Conservation (phyloP, 2,329 filamentous ascomycete genomes). For the Epichloe scottii region DNA sequence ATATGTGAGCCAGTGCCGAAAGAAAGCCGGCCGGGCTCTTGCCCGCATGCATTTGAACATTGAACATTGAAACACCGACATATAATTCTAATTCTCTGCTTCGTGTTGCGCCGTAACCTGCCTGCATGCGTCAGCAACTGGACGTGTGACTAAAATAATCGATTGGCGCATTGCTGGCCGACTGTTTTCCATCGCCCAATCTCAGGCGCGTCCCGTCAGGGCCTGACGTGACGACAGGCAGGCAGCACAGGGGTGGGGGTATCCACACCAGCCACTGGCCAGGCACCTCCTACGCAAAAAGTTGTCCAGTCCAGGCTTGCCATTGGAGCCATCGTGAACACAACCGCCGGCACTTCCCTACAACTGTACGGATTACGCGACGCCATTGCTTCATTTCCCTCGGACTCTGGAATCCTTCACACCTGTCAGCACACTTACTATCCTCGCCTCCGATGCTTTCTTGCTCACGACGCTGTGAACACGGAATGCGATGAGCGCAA, state of each 20-base stretch:
- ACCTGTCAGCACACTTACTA: neutral
- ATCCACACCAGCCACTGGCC: neutral
- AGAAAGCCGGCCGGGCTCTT: too few relatives aligned
- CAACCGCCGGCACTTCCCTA: neutral
- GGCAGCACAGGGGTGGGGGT: neutral
- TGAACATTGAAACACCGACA: too few relatives aligned
- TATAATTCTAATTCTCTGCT: too few relatives aligned
- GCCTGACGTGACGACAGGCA: too few relatives aligned
- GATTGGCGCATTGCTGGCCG: too few relatives aligned
- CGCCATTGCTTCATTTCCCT: neutral
- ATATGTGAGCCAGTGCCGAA: too few relatives aligned
- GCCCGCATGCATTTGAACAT: too few relatives aligned
- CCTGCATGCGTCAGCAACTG: too few relatives aligned
- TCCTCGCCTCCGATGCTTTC: constrained; percentile 5
- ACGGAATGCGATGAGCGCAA: constrained; percentile 67
- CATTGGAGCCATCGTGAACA: neutral
- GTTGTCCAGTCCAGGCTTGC: neutral
- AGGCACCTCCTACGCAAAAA: neutral
- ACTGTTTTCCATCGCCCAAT: neutral
- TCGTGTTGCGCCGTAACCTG: too few relatives aligned
- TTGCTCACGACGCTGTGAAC: constrained; percentile 9
- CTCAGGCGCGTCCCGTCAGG: neutral
- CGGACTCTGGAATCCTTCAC: neutral
- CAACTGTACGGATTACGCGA: neutral
- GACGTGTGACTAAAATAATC: too few relatives aligned